Evolutionary conservation across 768 basidiomycete species (phyloP).

Genomic region (Myochromella boudieri): DNA sequence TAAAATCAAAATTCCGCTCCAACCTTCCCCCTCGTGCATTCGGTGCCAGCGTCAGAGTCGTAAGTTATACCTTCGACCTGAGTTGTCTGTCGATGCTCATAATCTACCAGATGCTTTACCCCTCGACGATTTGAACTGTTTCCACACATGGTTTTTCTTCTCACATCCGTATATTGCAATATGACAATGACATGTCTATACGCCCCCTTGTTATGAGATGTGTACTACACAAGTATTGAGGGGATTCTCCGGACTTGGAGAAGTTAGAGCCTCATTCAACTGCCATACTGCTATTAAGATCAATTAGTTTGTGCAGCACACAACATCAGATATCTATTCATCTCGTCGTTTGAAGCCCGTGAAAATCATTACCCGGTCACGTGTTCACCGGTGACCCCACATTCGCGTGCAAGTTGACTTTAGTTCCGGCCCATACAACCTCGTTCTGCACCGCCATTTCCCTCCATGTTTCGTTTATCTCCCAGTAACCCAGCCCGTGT

Average conservation of each 20-base stretch:
- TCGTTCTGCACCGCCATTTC: no score
- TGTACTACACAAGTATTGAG: no score
- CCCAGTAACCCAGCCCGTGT: slow-evolving; percentile 1
- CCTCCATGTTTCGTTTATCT: slow-evolving; percentile 13
- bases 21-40: slow-evolving; percentile 96
- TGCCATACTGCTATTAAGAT: no score
- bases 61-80: slow-evolving; percentile 41
- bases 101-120: slow-evolving; percentile 80
- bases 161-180: slow-evolving; percentile 43
- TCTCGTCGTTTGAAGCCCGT: background rate
- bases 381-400: background rate
- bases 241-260: no score
- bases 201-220: slow-evolving; percentile 23
- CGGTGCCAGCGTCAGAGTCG: slow-evolving; percentile 89
- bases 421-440: slow-evolving; percentile 1
- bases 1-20: slow-evolving; percentile 93
- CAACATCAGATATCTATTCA: no score
- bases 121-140: slow-evolving; percentile 71
- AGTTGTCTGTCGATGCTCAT: slow-evolving; percentile 1
- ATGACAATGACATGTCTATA: slow-evolving; percentile 49
- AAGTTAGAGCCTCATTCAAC: no score
- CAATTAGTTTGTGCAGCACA: no score
- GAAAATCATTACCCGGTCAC: background rate
- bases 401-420: background rate
- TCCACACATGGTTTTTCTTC: slow-evolving; percentile 33